Percentiles rank a stretch among this genome's conserved stretches.
These are phyloP conservation scores for Acanthamoeba triangularis DNA, from an alignment of 208 protist genomes.

Conservation along the genomic window DNA sequence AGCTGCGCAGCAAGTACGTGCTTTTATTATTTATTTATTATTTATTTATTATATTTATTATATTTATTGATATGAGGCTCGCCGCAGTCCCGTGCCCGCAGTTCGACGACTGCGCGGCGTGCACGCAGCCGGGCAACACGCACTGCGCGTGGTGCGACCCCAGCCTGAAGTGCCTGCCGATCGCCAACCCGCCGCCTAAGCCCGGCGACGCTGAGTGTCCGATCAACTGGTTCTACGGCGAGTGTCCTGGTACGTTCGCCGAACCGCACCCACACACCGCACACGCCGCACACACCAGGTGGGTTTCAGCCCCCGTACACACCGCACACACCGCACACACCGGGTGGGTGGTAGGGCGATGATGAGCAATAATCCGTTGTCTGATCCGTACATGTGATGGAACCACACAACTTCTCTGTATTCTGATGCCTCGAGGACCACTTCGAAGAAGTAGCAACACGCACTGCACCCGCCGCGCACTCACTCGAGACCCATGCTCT, in stretches of 20 bases:
- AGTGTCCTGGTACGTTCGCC: not conserved
- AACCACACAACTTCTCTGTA: not conserved
- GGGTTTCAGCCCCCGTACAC: too few relatives aligned
- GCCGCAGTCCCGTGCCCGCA: not conserved
- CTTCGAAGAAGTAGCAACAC: not conserved
- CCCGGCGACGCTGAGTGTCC: not conserved
- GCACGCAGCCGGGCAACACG: constrained; percentile 52
- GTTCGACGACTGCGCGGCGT: not conserved
- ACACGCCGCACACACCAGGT: not conserved
- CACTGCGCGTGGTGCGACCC: constrained; percentile 41
- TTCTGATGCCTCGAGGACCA: not conserved
- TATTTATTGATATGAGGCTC: not conserved
- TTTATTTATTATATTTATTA: not conserved
- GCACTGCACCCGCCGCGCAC: not conserved
- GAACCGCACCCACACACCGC: not conserved
- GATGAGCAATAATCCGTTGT: not conserved
- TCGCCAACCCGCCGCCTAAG: not conserved
- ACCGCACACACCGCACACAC: too few relatives aligned
- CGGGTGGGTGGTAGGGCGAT: not conserved
- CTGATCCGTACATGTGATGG: not conserved
- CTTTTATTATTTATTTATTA: not conserved
- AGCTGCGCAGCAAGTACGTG: not conserved
- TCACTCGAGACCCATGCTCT: not conserved
- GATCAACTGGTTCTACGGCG: not conserved
- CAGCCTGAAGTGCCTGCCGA: not conserved